Percentiles rank a stretch among this genome's conserved stretches.
phyloP scores from a whole-genome alignment of 1,139 yeast species.

The Yamadazyma siamensis region DNA sequence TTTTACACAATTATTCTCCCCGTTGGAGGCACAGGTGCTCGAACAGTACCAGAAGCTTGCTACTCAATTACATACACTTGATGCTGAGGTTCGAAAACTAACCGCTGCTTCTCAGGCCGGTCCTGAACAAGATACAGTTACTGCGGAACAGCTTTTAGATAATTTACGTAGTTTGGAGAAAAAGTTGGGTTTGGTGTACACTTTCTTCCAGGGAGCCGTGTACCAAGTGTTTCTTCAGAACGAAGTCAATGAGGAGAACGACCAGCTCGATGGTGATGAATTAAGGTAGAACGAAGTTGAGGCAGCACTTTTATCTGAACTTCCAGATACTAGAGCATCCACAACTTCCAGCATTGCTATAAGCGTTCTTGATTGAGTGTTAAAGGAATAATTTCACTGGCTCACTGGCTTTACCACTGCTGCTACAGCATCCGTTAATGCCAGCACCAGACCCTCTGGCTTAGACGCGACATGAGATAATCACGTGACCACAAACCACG shows the following conservation, averaged over 20 bases:
- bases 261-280: slow-evolving; percentile 4
- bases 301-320: background rate
- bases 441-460: no score
- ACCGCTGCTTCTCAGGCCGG: slow-evolving; percentile 5
- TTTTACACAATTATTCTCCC: slow-evolving; percentile 28
- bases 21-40: slow-evolving; percentile 39
- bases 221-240: slow-evolving; percentile 43
- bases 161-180: slow-evolving; percentile 58
- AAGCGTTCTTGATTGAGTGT: no score
- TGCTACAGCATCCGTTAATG: no score
- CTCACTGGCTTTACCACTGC: no score
- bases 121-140: slow-evolving; percentile 12
- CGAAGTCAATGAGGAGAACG: slow-evolving; percentile 9
- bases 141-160: slow-evolving; percentile 33
- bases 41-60: slow-evolving; percentile 49
- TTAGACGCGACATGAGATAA: no score
- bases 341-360: slow-evolving; percentile 3
- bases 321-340: background rate
- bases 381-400: no score
- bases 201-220: slow-evolving; percentile 67
- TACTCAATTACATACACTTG: slow-evolving; percentile 31
- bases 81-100: slow-evolving; percentile 30
- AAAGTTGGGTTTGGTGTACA: slow-evolving; percentile 62
- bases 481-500: no score
- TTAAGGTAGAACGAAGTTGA: slow-evolving; percentile 1